phyloP scores from a whole-genome alignment of 306 rosid species.

The Inga leiocalycina region DNA sequence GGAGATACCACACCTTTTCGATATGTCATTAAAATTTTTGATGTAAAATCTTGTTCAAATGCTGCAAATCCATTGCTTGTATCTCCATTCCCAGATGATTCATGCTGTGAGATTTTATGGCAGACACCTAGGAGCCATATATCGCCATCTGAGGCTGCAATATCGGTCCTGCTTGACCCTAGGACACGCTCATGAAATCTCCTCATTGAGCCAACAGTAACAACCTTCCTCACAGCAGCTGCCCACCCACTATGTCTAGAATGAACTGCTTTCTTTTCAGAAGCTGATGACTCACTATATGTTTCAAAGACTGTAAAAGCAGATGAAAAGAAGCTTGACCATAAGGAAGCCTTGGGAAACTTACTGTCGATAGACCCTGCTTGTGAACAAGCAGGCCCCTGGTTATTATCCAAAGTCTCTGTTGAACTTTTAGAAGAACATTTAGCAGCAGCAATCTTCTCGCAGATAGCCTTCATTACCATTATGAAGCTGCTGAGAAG shows the following conservation, averaged over 20 bases:
- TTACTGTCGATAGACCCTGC: constrained; percentile 56
- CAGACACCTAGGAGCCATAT: constrained; percentile 94
- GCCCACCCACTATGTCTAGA: constrained; percentile 78
- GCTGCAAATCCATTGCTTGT: constrained; percentile 51
- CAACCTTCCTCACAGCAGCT: constrained; percentile 73
- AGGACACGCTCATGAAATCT: constrained; percentile 80
- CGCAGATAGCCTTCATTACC: constrained; percentile 75
- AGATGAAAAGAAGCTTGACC: constrained; percentile 84
- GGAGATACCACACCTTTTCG: constrained; percentile 66
- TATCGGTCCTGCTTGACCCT: constrained; percentile 69
- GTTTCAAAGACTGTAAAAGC: constrained; percentile 74
- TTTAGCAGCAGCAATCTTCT: constrained; percentile 56
- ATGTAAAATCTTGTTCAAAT: constrained; percentile 75
- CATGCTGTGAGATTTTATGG: constrained; percentile 62
- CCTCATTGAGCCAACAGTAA: constrained; percentile 79
- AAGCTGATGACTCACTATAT: constrained; percentile 60
- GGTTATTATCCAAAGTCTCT: constrained; percentile 54
- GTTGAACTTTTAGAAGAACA: constrained; percentile 62
- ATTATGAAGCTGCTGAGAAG: constrained; percentile 47
- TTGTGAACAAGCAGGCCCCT: constrained; percentile 50
- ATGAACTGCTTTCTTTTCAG: constrained; percentile 74
- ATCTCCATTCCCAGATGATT: constrained; percentile 53
- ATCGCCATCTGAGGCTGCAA: constrained; percentile 76
- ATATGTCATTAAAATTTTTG: constrained; percentile 87
- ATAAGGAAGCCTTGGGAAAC: constrained; percentile 68